phyloP scores from a whole-genome alignment of 805 yeast genomes.

The Blastobotrys terrestris region DNA sequence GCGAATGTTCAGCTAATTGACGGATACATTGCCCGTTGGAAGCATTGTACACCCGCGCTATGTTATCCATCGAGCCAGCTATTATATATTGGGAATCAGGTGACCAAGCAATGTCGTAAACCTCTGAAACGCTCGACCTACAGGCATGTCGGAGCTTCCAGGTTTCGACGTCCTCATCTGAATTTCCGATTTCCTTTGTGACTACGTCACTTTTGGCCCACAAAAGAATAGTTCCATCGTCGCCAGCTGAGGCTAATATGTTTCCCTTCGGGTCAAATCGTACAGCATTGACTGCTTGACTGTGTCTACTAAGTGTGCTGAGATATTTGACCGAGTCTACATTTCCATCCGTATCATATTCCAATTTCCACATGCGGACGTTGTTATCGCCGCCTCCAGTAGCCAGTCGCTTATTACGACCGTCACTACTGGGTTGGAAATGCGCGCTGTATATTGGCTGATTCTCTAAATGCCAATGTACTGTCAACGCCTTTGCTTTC shows the following conservation, averaged over 20 bases:
- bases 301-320: slow-evolving; percentile 78
- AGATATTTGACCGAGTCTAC: slow-evolving; percentile 55
- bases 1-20: slow-evolving; percentile 67
- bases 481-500: slow-evolving; percentile 33
- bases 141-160: slow-evolving; percentile 65
- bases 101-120: slow-evolving; percentile 91
- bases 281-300: slow-evolving; percentile 91
- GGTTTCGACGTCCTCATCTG: slow-evolving; percentile 45
- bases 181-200: slow-evolving; percentile 32
- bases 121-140: slow-evolving; percentile 61
- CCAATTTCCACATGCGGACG: slow-evolving; percentile 48
- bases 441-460: slow-evolving; percentile 29
- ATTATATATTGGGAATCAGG: slow-evolving; percentile 71
- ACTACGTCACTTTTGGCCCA: slow-evolving; percentile 56
- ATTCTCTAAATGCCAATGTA: slow-evolving; percentile 39
- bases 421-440: slow-evolving; percentile 11
- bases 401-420: slow-evolving; percentile 44
- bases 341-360: slow-evolving; percentile 24
- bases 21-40: slow-evolving; percentile 49
- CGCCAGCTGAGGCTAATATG: slow-evolving; percentile 83
- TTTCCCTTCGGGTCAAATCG: slow-evolving; percentile 67
- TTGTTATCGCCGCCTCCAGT: slow-evolving; percentile 96
- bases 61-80: slow-evolving; percentile 91
- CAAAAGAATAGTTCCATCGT: slow-evolving; percentile 81
- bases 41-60: slow-evolving; percentile 61